Evolutionary conservation across 2,329 filamentous ascomycete species (phyloP).

Genomic region (Colletotrichum sp.): DNA sequence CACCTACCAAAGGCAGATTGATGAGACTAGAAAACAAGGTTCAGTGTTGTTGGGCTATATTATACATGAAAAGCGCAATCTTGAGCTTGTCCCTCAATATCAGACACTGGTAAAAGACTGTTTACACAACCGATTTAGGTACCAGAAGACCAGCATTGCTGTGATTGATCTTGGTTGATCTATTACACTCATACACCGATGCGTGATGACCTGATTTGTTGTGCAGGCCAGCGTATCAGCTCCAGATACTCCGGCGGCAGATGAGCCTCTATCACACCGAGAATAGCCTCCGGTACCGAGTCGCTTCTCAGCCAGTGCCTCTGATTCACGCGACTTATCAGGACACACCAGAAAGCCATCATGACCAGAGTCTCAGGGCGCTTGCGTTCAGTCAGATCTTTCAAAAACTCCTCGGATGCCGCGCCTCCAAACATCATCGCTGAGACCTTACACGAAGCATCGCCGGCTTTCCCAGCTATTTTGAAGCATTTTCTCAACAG

Average conservation of each 20-base stretch:
- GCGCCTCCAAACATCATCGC: neutral
- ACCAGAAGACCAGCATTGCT: neutral
- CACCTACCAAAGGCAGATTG: neutral
- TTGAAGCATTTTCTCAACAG: neutral
- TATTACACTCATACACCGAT: neutral
- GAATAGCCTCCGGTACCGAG: neutral
- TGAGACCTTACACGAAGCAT: neutral
- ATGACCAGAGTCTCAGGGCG: neutral
- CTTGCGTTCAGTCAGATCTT: neutral
- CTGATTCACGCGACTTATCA: neutral
- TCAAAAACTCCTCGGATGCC: neutral
- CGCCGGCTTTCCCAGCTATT: neutral
- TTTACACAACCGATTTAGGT: neutral
- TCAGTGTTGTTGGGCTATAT: neutral
- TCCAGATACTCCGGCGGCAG: neutral
- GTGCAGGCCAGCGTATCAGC: neutral
- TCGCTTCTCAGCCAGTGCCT: neutral
- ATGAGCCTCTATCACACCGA: neutral
- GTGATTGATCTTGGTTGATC: neutral
- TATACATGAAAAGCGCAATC: neutral
- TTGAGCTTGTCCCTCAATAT: neutral
- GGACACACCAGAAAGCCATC: neutral
- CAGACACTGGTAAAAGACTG: rapidly evolving
- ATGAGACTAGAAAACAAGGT: neutral
- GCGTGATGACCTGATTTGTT: neutral